Percentiles rank a stretch among this genome's conserved stretches.
These are phyloP conservation scores for Arthrobotrys musiformis DNA, from an alignment of 2,329 filamentous ascomycete species.

Conservation along the genomic window DNA sequence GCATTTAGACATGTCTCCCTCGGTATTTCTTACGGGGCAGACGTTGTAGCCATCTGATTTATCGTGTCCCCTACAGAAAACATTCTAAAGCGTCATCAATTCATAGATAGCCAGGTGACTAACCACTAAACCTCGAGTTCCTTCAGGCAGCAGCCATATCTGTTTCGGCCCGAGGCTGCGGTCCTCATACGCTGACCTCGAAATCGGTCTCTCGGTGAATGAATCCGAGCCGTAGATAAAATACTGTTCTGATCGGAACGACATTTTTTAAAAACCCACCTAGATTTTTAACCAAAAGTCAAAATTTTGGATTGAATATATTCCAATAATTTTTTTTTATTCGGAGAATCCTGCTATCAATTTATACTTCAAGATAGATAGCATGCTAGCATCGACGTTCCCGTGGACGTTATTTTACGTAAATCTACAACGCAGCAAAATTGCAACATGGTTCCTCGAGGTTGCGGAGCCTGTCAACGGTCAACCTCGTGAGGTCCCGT, in stretches of 20 bases:
- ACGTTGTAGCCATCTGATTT: no score
- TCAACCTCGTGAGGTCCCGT: neutral
- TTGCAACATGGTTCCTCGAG: no score
- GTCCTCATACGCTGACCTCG: neutral
- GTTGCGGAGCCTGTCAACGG: no score
- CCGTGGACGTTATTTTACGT: no score
- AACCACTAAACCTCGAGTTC: neutral
- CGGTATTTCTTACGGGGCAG: no score
- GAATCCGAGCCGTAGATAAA: neutral
- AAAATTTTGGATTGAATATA: no score
- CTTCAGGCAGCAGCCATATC: neutral
- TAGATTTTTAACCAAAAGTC: no score
- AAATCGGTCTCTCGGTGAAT: neutral
- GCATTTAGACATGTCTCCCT: neutral
- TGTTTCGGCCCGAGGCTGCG: neutral
- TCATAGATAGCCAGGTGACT: neutral
- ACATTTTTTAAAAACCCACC: neutral
- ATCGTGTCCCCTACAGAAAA: no score
- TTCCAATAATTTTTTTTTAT: no score
- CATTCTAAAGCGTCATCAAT: neutral
- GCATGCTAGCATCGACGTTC: no score
- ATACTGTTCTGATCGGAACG: neutral
- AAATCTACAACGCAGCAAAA: no score
- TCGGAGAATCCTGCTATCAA: neutral
- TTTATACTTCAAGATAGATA: no score